Conservation (phyloP, 345 rosid species). For the Corymbia maculata region DNA sequence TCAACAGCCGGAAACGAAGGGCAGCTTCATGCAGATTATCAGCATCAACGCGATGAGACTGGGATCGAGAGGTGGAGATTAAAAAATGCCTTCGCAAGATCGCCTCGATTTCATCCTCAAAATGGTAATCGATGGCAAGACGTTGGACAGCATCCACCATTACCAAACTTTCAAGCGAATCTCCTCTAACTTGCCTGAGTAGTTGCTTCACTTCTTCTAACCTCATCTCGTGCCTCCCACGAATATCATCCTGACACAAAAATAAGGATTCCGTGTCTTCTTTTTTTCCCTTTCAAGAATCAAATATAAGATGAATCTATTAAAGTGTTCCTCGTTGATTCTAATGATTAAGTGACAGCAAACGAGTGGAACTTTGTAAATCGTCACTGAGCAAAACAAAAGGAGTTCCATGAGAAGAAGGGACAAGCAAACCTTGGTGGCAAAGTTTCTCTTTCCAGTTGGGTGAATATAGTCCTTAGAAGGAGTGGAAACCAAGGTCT, state of each 20-base stretch:
- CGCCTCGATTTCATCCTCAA: background rate
- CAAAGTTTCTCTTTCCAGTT: background rate
- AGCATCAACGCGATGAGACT: background rate
- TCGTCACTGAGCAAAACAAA: background rate
- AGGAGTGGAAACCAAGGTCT: background rate
- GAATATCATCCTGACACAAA: background rate
- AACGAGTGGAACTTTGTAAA: background rate
- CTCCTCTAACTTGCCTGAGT: background rate
- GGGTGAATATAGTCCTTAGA: background rate
- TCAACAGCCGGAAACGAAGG: conserved; percentile 26
- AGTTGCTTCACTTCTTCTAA: background rate
- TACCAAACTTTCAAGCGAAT: background rate
- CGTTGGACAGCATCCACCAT: conserved; percentile 1
- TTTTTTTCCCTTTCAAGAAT: background rate
- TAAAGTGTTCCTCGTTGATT: background rate
- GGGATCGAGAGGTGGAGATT: background rate
- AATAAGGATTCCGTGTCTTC: too few species aligned
- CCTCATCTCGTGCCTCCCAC: background rate
- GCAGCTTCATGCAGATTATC: conserved; percentile 13
- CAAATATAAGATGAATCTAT: background rate
- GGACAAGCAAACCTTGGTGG: background rate
- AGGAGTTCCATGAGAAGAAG: background rate
- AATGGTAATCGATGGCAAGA: background rate
- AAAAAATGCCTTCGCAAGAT: background rate
- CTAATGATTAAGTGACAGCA: background rate